Percentiles rank a stretch among this genome's conserved stretches.
Conservation (phyloP, 257 asterid species). For the Cinchona pubescens region DNA sequence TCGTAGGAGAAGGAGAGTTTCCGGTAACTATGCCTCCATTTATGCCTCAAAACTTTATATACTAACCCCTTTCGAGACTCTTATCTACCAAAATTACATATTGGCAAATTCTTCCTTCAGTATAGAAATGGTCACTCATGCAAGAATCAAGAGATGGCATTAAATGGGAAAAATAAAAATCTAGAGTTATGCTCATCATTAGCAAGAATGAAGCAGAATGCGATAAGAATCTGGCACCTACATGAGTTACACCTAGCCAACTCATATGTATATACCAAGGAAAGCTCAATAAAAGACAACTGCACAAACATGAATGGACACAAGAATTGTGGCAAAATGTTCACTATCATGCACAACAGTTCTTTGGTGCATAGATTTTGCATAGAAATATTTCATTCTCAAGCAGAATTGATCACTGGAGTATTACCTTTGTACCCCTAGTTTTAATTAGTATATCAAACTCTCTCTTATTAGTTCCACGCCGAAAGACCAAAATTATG, state of each 20-base stretch:
- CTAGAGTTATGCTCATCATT: too few relatives aligned
- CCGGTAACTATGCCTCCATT: too few relatives aligned
- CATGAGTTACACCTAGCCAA: not conserved
- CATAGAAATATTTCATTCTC: not conserved
- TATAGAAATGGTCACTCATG: too few relatives aligned
- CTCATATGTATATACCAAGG: not conserved
- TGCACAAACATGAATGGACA: not conserved
- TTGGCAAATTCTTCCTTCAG: too few relatives aligned
- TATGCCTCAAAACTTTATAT: too few relatives aligned
- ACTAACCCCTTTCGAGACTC: constrained; percentile 8
- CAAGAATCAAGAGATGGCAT: not conserved
- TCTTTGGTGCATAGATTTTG: not conserved
- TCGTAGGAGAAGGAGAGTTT: too few relatives aligned
- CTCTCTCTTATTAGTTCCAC: not conserved
- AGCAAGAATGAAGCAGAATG: too few relatives aligned
- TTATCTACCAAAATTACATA: too few relatives aligned
- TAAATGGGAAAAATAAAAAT: too few relatives aligned
- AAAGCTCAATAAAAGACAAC: not conserved
- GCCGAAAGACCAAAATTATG: not conserved
- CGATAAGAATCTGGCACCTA: not conserved
- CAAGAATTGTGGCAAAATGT: not conserved
- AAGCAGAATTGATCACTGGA: too few relatives aligned
- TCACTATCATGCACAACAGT: not conserved
- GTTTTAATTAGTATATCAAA: not conserved
- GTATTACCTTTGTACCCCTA: not conserved